A percentile compares a stretch with the other conserved stretches of the same genome.
phyloP scores from a whole-genome alignment of 768 basidiomycete genomes.

The Macrolepiota fuliginosa region DNA sequence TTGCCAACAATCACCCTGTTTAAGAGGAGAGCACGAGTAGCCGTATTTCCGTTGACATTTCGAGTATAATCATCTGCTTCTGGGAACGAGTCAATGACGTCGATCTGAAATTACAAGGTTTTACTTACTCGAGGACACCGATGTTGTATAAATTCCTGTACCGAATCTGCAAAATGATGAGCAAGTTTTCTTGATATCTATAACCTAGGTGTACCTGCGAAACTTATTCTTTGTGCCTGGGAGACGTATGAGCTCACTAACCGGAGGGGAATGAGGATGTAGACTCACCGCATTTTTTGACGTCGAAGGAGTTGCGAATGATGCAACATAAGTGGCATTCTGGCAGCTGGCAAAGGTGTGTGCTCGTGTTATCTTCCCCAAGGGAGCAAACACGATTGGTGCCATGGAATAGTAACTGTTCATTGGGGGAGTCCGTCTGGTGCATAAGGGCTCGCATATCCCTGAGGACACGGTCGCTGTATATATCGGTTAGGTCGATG shows the following conservation, averaged over 20 bases:
- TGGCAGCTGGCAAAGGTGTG: conserved; percentile 46
- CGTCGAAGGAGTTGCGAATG: conserved; percentile 57
- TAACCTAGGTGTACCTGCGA: conserved; percentile 19
- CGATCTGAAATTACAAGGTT: neutral
- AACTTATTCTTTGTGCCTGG: conserved; percentile 45
- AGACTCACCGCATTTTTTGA: conserved; percentile 52
- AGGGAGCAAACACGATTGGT: conserved; percentile 56
- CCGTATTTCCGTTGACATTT: conserved; percentile 39
- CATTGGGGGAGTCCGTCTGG: conserved; percentile 32
- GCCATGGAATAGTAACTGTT: conserved; percentile 65
- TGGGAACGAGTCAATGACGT: conserved; percentile 21
- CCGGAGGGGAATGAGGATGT: conserved; percentile 21
- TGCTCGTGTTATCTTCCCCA: conserved; percentile 47
- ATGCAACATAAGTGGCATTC: conserved; percentile 57
- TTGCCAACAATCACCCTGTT: conserved; percentile 67
- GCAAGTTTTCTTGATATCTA: neutral
- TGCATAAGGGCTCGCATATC: conserved; percentile 19
- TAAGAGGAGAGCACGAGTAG: conserved; percentile 49
- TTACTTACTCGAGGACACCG: conserved; percentile 61
- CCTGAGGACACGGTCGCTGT: conserved; percentile 28
- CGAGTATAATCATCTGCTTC: conserved; percentile 66
- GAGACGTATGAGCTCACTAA: conserved; percentile 12
- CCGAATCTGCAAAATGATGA: conserved; percentile 46
- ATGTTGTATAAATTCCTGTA: conserved; percentile 64
- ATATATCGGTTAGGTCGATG: conserved; percentile 26